phyloP scores from a whole-genome alignment of 192 early-diverging fungal genomes.

The Rhizoclosmatium globosum region DNA sequence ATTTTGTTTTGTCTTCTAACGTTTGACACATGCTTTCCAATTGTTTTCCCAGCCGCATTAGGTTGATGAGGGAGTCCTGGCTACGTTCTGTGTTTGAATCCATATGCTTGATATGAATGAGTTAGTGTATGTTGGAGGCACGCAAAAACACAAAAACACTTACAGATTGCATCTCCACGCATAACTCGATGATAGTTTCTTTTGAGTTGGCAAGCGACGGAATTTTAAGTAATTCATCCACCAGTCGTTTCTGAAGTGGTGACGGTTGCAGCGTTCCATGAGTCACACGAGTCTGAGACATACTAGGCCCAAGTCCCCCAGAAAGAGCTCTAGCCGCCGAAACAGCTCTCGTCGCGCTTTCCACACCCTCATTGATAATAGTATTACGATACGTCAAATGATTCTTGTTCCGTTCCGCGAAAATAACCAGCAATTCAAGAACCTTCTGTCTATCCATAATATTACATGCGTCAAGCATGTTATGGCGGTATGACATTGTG shows the following conservation, averaged over 20 bases:
- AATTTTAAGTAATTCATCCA: neutral
- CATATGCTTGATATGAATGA: neutral
- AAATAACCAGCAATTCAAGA: neutral
- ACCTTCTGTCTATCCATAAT: constrained; percentile 7
- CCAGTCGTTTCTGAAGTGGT: neutral
- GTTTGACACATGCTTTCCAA: neutral
- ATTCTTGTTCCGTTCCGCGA: constrained; percentile 20
- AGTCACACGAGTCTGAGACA: neutral
- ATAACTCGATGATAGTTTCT: neutral
- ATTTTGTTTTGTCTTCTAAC: neutral
- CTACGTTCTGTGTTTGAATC: neutral
- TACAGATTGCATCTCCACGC: neutral
- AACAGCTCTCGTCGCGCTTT: neutral
- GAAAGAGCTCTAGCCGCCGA: neutral
- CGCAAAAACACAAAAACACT: neutral
- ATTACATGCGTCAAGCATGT: neutral
- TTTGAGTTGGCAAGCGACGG: neutral
- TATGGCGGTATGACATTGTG: neutral
- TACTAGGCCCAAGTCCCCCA: neutral
- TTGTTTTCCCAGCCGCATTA: neutral
- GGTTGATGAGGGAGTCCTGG: neutral
- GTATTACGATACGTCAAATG: neutral
- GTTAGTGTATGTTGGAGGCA: neutral
- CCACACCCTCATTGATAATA: neutral
- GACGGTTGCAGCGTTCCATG: neutral